phyloP scores from a whole-genome alignment of 495 filamentous ascomycete species.

The Lichenothelia convexa region DNA sequence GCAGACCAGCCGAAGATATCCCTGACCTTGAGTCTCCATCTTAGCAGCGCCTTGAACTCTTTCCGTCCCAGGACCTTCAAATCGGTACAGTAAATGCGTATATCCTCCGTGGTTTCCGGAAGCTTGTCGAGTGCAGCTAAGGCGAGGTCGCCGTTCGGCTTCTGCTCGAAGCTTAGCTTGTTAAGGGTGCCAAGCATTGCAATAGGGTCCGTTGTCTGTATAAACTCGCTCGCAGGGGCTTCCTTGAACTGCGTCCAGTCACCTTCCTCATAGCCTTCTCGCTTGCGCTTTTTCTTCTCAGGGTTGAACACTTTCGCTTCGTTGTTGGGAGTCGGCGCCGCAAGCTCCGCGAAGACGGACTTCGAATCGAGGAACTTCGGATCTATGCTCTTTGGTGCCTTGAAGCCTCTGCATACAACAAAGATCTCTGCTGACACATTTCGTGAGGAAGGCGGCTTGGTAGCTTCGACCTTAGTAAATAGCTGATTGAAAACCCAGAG shows the following conservation, averaged over 20 bases:
- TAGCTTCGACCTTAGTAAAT: conserved; percentile 86
- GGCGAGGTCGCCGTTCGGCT: conserved; percentile 63
- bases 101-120: conserved; percentile 84
- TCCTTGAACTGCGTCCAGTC: conserved; percentile 89
- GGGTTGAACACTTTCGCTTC: conserved; percentile 97
- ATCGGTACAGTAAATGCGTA: conserved; percentile 69
- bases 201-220: conserved; percentile 87
- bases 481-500: conserved; percentile 97
- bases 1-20: conserved; percentile 76
- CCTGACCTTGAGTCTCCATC: conserved; percentile 77
- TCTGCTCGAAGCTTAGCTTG: conserved; percentile 61
- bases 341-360: conserved; percentile 87
- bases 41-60: conserved; percentile 83
- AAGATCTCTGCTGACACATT: conserved; percentile 97
- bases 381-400: conserved; percentile 82
- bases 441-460: conserved; percentile 87
- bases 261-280: conserved; percentile 93
- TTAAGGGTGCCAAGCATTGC: conserved; percentile 84
- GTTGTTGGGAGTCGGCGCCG: conserved; percentile 76
- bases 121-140: conserved; percentile 70
- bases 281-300: conserved; percentile 87
- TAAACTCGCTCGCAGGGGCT: conserved; percentile 72
- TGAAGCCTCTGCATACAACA: conserved; percentile 87
- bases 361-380: conserved; percentile 81
- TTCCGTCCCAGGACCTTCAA: conserved; percentile 81